Evolutionary conservation across 208 protist species (phyloP), one percentile per base, ranked within the genome.

Genomic region (Leptomonas seymouri): DNA sequence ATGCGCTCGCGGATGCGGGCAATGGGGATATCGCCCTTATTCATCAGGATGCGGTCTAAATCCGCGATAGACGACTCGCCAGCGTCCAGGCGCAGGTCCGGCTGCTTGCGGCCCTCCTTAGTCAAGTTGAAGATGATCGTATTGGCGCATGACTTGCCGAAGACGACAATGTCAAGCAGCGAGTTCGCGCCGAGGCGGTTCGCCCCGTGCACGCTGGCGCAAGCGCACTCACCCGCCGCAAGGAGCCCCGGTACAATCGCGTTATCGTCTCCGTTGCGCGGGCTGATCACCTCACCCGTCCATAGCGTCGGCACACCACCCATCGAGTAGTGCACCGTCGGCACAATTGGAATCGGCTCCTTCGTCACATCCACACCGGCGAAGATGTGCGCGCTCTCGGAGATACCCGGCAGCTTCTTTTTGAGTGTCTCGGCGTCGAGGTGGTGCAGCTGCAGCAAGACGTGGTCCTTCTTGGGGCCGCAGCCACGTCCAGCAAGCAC

Each of bases 241-340:
- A 99, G 97, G 14, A 99, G 92, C 45, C 98, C 98, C 0, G 94
- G 94, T 15, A 99, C 96, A 55, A 99, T 93, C 9, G 82, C 84
- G 73, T 99, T 96, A 67, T 97, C 81, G 74, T 97, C 91, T 30
- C 87, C 91, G 55, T 90, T 88, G 45, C 89, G 88, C 9, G 91
- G 89, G 65, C 84, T 94, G 34, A 98, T 79, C 20, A 96, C 94
- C 80, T 98, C 92, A 15, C 94, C 94, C 0, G 89, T 97, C 89
- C 93, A 97, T 11, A 97, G 80, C 36, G 95, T 97, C 45, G 92
- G 93, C 30, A 97, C 84, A 57, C 95, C 93, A 28, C 93, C 93
- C 99, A 99, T 99, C 74, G 98, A 99, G 97, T 99, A 99, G 82
- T 99, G 99, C 39, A 99, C 98, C 25, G 99, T 99, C 44, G 99